Conservation (phyloP, 2,329 filamentous ascomycete species). For the Colletotrichum eremochloae region DNA sequence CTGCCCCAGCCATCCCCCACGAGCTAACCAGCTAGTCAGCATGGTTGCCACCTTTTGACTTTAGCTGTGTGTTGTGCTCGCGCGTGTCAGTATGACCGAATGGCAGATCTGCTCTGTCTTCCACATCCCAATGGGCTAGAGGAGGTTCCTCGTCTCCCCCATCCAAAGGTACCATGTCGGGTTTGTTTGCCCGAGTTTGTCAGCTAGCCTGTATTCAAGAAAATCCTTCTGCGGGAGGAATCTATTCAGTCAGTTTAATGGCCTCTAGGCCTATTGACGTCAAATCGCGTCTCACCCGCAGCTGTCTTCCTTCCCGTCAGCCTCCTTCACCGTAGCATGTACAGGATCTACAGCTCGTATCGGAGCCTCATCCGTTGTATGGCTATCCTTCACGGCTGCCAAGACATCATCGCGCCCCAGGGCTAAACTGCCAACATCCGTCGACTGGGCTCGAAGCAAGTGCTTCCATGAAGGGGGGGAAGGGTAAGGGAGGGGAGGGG, state of each 20-base stretch:
- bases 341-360: conserved; percentile 22
- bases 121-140: conserved; percentile 15
- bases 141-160: neutral
- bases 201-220: conserved; percentile 5
- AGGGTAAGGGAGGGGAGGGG: too few relatives aligned
- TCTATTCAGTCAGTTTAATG: conserved; percentile 33
- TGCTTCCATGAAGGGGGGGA: neutral
- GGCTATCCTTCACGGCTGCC: conserved; percentile 12
- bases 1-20: conserved; percentile 18
- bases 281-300: conserved; percentile 29
- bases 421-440: conserved; percentile 31
- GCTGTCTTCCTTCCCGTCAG: conserved; percentile 1
- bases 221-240: neutral
- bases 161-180: neutral
- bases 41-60: neutral
- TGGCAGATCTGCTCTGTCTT: conserved; percentile 22
- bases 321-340: neutral
- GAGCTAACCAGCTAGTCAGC: conserved; percentile 3
- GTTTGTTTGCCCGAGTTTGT: neutral
- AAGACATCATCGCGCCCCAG: conserved; percentile 32
- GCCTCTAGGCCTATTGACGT: conserved; percentile 35
- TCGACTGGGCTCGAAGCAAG: conserved; percentile 17
- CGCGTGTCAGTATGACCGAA: conserved; percentile 25
- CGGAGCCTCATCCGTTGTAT: conserved; percentile 32
- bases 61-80: neutral